A percentile compares a stretch with the other conserved stretches of the same genome.
Evolutionary conservation across 1,284 basidiomycete species (phyloP).

Genomic region (Stereum hirsutum): DNA sequence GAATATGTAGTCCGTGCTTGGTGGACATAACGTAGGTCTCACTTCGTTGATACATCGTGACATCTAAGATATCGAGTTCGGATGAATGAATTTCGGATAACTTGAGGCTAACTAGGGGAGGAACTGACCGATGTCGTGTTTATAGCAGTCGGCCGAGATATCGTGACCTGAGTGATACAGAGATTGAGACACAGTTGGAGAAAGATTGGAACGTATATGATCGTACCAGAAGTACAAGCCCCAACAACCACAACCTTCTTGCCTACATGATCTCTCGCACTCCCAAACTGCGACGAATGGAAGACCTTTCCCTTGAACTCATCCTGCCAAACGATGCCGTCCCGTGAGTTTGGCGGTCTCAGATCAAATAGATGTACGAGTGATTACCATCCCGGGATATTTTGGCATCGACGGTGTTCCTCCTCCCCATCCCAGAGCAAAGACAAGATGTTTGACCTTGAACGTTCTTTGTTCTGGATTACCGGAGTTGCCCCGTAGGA

Average conservation of each 20-base stretch:
- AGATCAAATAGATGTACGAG: too few species aligned
- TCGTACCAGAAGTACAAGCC: slow-evolving; percentile 35
- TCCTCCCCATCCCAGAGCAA: slow-evolving; percentile 53
- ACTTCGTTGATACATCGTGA: not conserved
- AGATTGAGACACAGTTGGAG: not conserved
- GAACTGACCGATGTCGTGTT: not conserved
- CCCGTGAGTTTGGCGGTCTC: too few species aligned
- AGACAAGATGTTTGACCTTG: slow-evolving; percentile 46
- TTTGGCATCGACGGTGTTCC: slow-evolving; percentile 38
- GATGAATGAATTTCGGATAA: not conserved
- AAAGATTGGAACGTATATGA: not conserved
- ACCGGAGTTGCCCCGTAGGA: slow-evolving; percentile 32
- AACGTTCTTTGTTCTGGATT: slow-evolving; percentile 36
- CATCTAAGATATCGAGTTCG: not conserved
- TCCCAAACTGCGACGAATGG: slow-evolving; percentile 32
- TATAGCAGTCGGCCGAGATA: slow-evolving; percentile 29
- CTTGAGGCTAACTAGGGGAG: not conserved
- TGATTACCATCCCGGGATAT: slow-evolving; percentile 29
- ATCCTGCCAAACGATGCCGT: slow-evolving; percentile 17
- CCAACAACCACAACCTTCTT: slow-evolving; percentile 44
- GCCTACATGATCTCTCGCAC: slow-evolving; percentile 27
- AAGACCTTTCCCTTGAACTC: slow-evolving; percentile 33
- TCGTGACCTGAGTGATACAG: slow-evolving; percentile 23
- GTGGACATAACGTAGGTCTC: not conserved
- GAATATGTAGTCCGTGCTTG: too few species aligned